phyloP scores from a whole-genome alignment of 2,329 filamentous ascomycete species.

The Gnomoniopsis smithogilvyi region DNA sequence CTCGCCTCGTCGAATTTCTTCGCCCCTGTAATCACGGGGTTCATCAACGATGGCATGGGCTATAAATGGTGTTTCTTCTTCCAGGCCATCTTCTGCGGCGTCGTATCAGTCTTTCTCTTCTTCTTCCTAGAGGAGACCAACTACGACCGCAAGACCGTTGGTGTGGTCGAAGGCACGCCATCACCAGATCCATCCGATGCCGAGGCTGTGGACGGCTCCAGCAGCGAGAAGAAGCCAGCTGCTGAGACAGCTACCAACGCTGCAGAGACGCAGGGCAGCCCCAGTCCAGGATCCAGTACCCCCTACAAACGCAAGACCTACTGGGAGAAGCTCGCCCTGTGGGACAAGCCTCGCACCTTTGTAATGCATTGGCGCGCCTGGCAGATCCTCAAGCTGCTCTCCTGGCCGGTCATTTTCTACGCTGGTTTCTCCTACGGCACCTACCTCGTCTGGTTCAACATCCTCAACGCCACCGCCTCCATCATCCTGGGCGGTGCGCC shows the following conservation, averaged over 20 bases:
- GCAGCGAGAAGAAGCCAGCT: not conserved
- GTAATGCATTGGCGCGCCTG: conserved; percentile 35
- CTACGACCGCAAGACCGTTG: conserved; percentile 33
- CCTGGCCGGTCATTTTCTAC: conserved; percentile 41
- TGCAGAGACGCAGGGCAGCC: not conserved
- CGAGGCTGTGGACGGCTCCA: not conserved
- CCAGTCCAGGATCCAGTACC: not conserved
- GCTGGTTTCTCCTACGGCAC: conserved; percentile 32
- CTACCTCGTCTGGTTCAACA: conserved; percentile 32
- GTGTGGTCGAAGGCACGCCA: conserved; percentile 13
- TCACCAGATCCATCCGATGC: not conserved
- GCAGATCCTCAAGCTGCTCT: conserved; percentile 30
- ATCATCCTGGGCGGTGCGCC: conserved; percentile 28
- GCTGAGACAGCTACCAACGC: conserved; percentile 2
- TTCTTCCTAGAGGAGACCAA: conserved; percentile 53
- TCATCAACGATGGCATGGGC: conserved; percentile 29
- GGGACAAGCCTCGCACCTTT: conserved; percentile 31
- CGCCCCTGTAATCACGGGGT: conserved; percentile 31
- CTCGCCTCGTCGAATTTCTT: conserved; percentile 27
- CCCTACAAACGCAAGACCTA: conserved; percentile 32
- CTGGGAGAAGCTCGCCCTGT: conserved; percentile 32
- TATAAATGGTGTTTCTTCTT: conserved; percentile 32
- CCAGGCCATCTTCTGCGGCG: conserved; percentile 25
- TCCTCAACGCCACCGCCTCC: conserved; percentile 33
- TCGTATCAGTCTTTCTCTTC: conserved; percentile 33